Evolutionary conservation across 2,329 filamentous ascomycete genomes (phyloP).

Genomic region (Sclerotinia spermophila): DNA sequence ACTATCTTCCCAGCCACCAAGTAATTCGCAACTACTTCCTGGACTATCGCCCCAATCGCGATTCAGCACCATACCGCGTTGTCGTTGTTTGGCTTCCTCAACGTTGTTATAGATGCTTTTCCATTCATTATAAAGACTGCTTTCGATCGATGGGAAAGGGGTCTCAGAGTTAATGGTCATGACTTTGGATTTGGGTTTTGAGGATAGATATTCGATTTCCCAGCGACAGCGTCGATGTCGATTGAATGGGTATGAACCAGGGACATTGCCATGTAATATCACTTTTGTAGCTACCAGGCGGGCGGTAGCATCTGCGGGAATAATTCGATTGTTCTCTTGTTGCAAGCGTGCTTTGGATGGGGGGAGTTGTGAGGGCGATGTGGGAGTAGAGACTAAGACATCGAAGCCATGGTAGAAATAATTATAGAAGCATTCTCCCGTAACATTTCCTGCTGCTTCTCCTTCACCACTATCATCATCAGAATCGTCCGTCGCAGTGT

Average conservation of each 20-base stretch:
- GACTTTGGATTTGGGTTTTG: constrained; percentile 40
- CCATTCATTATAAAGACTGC: constrained; percentile 66
- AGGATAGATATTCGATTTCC: constrained; percentile 61
- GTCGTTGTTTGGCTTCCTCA: constrained; percentile 49
- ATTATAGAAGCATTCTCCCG: constrained; percentile 87
- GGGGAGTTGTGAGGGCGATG: constrained; percentile 59
- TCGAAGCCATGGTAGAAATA: constrained; percentile 97
- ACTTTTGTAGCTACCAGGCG: constrained; percentile 84
- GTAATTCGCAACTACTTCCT: constrained; percentile 76
- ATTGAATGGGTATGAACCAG: constrained; percentile 95
- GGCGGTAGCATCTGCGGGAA: constrained; percentile 43
- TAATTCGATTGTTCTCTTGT: constrained; percentile 26
- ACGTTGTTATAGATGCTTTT: constrained; percentile 58
- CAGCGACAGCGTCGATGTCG: constrained; percentile 86
- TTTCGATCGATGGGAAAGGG: constrained; percentile 68
- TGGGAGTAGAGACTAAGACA: constrained; percentile 78
- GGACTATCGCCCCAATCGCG: constrained; percentile 89
- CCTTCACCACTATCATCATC: constrained; percentile 62
- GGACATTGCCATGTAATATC: constrained; percentile 91
- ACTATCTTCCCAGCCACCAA: constrained; percentile 83
- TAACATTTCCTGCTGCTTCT: constrained; percentile 50
- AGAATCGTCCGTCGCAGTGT: constrained; percentile 66
- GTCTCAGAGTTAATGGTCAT: constrained; percentile 55
- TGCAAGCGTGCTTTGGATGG: constrained; percentile 44
- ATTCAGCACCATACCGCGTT: constrained; percentile 82